Evolutionary conservation across 202 grass and related monocot genomes (phyloP).

Genomic region (Alloteropsis angusta): DNA sequence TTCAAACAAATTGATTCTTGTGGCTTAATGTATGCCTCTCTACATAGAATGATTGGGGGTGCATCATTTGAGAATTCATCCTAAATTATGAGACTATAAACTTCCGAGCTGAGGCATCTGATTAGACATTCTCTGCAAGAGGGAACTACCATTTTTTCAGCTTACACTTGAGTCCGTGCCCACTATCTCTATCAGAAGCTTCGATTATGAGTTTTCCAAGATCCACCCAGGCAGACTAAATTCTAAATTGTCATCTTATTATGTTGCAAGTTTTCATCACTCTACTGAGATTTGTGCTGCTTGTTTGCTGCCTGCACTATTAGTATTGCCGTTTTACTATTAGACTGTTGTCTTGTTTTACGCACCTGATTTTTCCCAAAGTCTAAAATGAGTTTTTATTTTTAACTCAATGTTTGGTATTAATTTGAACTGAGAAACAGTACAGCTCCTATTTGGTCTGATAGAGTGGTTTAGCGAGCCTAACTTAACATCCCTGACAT

Average conservation of each 20-base stretch:
- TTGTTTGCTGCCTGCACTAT: constrained; percentile 8
- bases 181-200: background rate
- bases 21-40: background rate
- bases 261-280: background rate
- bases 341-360: constrained; percentile 9
- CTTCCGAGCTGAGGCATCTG: background rate
- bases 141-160: background rate
- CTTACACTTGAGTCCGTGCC: background rate
- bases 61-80: constrained; percentile 11
- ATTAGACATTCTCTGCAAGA: background rate
- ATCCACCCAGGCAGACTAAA: background rate
- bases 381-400: constrained; percentile 1
- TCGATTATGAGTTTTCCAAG: background rate
- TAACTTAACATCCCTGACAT: background rate
- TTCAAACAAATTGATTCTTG: background rate
- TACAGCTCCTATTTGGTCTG: constrained; percentile 13
- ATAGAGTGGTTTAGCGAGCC: constrained; percentile 7
- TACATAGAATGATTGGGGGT: background rate
- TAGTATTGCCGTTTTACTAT: background rate
- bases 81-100: constrained; percentile 7
- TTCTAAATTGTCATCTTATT: background rate
- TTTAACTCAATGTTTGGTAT: constrained; percentile 15
- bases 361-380: background rate
- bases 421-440: constrained; percentile 20
- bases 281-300: constrained; percentile 16